These are phyloP conservation scores for Trichosanthes cucumerina DNA, from an alignment of 306 rosid species.

Conservation along the genomic window DNA sequence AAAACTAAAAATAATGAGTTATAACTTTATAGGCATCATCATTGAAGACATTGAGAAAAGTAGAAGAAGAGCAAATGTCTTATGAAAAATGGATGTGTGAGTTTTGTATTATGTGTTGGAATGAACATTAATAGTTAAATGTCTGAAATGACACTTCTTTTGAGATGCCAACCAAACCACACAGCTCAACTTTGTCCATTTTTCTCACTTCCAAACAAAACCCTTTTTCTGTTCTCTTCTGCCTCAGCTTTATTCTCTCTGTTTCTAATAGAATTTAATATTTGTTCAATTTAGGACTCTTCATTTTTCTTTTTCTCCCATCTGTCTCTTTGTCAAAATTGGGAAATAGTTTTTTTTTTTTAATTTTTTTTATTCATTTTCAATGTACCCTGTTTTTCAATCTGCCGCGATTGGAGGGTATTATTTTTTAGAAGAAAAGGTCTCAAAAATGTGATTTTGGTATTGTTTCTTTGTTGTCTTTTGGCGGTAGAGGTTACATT, in stretches of 20 bases:
- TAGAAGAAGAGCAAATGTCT: background rate
- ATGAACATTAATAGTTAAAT: background rate
- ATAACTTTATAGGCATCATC: too few species aligned
- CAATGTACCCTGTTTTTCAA: background rate
- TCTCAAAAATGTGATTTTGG: background rate
- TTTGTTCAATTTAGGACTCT: background rate
- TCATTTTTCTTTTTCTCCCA: background rate
- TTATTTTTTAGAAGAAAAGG: background rate
- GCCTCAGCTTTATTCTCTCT: background rate
- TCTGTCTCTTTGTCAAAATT: background rate
- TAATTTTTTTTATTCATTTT: background rate
- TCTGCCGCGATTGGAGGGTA: background rate
- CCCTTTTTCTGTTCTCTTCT: background rate
- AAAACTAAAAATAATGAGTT: background rate
- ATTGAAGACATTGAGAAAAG: background rate
- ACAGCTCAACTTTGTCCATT: constrained; percentile 3
- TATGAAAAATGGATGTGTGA: background rate
- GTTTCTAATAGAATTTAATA: background rate
- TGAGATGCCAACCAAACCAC: background rate
- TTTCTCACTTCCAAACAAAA: constrained; percentile 7
- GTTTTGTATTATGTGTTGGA: background rate
- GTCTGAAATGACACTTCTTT: constrained; percentile 9
- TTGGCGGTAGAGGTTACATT: too few species aligned
- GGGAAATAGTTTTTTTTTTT: background rate
- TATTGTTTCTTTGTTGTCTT: background rate